A percentile compares a stretch with the other conserved stretches of the same genome.
Evolutionary conservation across 2,329 filamentous ascomycete genomes (phyloP).

Genomic region (Epichloe gansuensis): DNA sequence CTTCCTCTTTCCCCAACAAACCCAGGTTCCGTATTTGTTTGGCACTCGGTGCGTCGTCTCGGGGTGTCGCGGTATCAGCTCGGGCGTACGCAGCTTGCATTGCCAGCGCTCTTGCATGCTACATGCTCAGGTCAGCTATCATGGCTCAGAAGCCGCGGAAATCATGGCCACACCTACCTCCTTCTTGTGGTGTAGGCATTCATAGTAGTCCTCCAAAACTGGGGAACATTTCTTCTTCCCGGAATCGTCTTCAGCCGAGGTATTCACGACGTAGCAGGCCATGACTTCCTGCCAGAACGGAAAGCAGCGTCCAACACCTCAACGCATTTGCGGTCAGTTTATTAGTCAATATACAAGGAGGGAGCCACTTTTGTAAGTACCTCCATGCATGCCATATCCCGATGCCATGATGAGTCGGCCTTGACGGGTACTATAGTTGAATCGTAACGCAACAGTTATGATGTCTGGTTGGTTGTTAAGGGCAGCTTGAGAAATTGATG

Average conservation of each 20-base stretch:
- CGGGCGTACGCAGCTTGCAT: conserved; percentile 80
- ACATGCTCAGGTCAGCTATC: conserved; percentile 11
- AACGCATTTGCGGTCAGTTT: conserved; percentile 12
- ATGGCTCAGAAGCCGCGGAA: neutral
- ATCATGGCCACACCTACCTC: conserved; percentile 51
- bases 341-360: neutral
- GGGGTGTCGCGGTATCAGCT: conserved; percentile 57
- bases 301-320: conserved; percentile 71
- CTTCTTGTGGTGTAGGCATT: conserved; percentile 97
- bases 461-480: neutral
- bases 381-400: conserved; percentile 69
- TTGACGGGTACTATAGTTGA: neutral
- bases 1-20: conserved; percentile 70
- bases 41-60: conserved; percentile 69
- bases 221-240: conserved; percentile 81
- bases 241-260: conserved; percentile 59
- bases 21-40: conserved; percentile 82
- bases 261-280: conserved; percentile 95
- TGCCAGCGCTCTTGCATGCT: conserved; percentile 67
- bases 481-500: neutral
- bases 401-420: conserved; percentile 51
- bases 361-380: conserved; percentile 33
- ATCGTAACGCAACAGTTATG: neutral
- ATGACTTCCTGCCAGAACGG: conserved; percentile 99
- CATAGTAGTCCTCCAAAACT: conserved; percentile 90